Conservation (phyloP, 2,329 filamentous ascomycete genomes). For the Colletotrichum sublineola region DNA sequence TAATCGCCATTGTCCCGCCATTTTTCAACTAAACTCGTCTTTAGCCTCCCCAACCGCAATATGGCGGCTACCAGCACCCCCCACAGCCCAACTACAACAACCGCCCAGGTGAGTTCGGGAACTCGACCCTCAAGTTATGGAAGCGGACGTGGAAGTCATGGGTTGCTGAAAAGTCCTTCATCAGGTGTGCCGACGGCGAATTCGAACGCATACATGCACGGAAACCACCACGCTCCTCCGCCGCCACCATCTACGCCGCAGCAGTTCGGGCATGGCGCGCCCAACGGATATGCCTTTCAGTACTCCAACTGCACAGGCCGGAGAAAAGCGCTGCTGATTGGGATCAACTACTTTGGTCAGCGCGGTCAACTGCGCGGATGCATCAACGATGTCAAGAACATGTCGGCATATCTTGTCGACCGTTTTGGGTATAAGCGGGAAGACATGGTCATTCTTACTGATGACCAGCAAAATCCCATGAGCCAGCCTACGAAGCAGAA, state of each 20-base stretch:
- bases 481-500: conserved; percentile 97
- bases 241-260: conserved; percentile 77
- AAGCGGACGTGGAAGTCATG: not conserved
- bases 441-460: conserved; percentile 96
- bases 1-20: conserved; percentile 8
- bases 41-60: conserved; percentile 58
- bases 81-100: conserved; percentile 62
- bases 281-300: conserved; percentile 84
- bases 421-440: conserved; percentile 93
- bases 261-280: conserved; percentile 84
- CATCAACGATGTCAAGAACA: conserved; percentile 98
- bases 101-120: conserved; percentile 59
- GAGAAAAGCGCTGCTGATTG: conserved; percentile 90
- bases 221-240: conserved; percentile 70
- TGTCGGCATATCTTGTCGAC: conserved; percentile 90
- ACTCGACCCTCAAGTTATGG: not conserved
- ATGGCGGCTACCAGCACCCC: conserved; percentile 55
- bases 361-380: conserved; percentile 91
- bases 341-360: conserved; percentile 97
- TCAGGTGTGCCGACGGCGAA: conserved; percentile 57
- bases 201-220: conserved; percentile 68
- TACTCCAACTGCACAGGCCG: conserved; percentile 92
- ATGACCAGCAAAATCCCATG: conserved; percentile 97
- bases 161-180: conserved; percentile 11
- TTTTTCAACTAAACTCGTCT: conserved; percentile 42